Conservation (phyloP, 192 early-diverging fungal species). For the Spinellus fusiger region DNA sequence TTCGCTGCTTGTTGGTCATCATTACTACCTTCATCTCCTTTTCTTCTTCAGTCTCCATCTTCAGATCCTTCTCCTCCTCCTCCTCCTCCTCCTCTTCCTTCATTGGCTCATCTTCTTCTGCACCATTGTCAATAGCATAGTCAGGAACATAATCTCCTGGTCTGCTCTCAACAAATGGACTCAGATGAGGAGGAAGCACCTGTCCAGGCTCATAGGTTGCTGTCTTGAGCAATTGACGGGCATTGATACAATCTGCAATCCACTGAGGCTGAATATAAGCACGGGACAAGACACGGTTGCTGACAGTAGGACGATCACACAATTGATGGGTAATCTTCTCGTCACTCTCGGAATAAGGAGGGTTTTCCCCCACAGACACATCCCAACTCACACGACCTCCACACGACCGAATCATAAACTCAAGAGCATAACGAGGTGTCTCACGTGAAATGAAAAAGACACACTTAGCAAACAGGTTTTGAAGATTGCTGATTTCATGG, state of each 20-base stretch:
- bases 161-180: constrained; percentile 82
- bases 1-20: constrained; percentile 82
- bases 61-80: constrained; percentile 30
- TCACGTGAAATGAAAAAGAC: constrained; percentile 90
- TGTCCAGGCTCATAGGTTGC: constrained; percentile 74
- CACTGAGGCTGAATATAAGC: constrained; percentile 97
- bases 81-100: constrained; percentile 37
- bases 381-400: constrained; percentile 93
- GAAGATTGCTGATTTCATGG: constrained; percentile 36
- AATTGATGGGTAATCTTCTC: constrained; percentile 87
- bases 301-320: constrained; percentile 71
- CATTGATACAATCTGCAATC: constrained; percentile 93
- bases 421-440: constrained; percentile 86
- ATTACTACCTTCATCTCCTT: constrained; percentile 82
- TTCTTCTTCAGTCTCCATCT: constrained; percentile 46
- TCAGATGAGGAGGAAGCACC: constrained; percentile 84
- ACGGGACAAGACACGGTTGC: constrained; percentile 57
- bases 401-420: constrained; percentile 86
- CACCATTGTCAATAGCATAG: constrained; percentile 33
- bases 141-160: constrained; percentile 86
- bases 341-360: constrained; percentile 74
- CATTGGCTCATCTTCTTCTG: constrained; percentile 32
- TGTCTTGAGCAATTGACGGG: constrained; percentile 58
- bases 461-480: constrained; percentile 53
- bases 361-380: constrained; percentile 63